Conservation (phyloP, 164 flowering plant species). For the Umbellularia californica region DNA sequence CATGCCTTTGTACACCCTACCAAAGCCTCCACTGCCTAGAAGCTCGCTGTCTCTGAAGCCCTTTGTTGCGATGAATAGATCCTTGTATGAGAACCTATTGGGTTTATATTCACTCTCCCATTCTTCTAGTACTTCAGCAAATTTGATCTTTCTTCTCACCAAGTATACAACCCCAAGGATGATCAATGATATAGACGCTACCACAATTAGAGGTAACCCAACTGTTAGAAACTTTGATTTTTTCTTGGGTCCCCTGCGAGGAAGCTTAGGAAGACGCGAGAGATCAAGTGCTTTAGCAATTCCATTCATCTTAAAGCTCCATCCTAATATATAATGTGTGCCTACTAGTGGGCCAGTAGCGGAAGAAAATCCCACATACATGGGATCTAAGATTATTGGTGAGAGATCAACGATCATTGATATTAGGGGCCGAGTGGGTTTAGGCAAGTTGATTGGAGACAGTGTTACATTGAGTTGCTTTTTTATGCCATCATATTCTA, state of each 20-base stretch:
- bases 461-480: conserved; percentile 22
- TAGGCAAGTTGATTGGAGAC: conserved; percentile 20
- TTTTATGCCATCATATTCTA: conserved; percentile 16
- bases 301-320: conserved; percentile 56
- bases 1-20: conserved; percentile 18
- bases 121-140: conserved; percentile 15
- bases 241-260: conserved; percentile 15
- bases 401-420: conserved; percentile 42
- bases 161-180: neutral
- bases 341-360: conserved; percentile 59
- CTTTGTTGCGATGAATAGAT: conserved; percentile 15
- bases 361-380: conserved; percentile 65
- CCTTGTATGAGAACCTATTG: conserved; percentile 19
- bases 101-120: conserved; percentile 18
- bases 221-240: conserved; percentile 7
- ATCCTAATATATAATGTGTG: conserved; percentile 53
- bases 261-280: conserved; percentile 39
- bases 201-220: conserved; percentile 1
- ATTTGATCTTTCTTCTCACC: conserved; percentile 6
- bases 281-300: conserved; percentile 31
- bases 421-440: conserved; percentile 44
- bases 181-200: neutral
- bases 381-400: conserved; percentile 31
- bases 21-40: conserved; percentile 22
- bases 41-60: conserved; percentile 17